These are phyloP conservation scores for Paraconiothyrium brasiliense DNA, from an alignment of 2,329 filamentous ascomycete species.

Conservation along the genomic window DNA sequence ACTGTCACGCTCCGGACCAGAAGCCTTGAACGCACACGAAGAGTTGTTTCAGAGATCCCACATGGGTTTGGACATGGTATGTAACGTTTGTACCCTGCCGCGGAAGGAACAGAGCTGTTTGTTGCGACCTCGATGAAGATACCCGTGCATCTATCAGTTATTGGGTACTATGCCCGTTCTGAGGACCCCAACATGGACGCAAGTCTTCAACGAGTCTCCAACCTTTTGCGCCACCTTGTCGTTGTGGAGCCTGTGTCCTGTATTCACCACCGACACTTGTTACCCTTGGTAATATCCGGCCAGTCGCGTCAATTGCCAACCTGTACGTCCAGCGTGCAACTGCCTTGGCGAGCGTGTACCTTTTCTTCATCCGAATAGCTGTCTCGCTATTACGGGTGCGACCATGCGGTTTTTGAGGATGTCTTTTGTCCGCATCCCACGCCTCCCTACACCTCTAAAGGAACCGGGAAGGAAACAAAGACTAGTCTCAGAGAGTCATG, in stretches of 20 bases:
- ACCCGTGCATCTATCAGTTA: conserved; percentile 56
- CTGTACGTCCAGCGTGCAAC: conserved; percentile 60
- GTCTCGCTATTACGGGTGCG: conserved; percentile 43
- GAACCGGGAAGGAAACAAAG: conserved; percentile 85
- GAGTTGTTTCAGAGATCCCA: conserved; percentile 18
- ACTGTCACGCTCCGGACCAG: conserved; percentile 51
- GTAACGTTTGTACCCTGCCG: conserved; percentile 34
- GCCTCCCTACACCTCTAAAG: conserved; percentile 66
- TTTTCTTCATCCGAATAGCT: conserved; percentile 41
- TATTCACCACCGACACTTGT: conserved; percentile 57
- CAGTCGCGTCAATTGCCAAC: conserved; percentile 74
- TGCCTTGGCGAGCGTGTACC: conserved; percentile 67
- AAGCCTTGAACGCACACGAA: conserved; percentile 28
- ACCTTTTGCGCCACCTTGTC: conserved; percentile 47
- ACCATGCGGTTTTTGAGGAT: conserved; percentile 89
- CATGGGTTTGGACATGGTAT: conserved; percentile 38
- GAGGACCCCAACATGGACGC: conserved; percentile 52
- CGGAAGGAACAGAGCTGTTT: conserved; percentile 20
- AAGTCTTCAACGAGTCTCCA: conserved; percentile 54
- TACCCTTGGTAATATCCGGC: conserved; percentile 62
- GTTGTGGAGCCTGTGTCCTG: conserved; percentile 62
- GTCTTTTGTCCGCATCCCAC: conserved; percentile 85
- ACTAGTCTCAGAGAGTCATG: conserved; percentile 90
- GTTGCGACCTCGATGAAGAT: conserved; percentile 48
- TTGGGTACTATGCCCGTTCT: neutral